Evolutionary conservation across 805 yeast species (phyloP), one percentile per base, ranked within the genome.

Genomic region (Peterozyma xylosa): DNA sequence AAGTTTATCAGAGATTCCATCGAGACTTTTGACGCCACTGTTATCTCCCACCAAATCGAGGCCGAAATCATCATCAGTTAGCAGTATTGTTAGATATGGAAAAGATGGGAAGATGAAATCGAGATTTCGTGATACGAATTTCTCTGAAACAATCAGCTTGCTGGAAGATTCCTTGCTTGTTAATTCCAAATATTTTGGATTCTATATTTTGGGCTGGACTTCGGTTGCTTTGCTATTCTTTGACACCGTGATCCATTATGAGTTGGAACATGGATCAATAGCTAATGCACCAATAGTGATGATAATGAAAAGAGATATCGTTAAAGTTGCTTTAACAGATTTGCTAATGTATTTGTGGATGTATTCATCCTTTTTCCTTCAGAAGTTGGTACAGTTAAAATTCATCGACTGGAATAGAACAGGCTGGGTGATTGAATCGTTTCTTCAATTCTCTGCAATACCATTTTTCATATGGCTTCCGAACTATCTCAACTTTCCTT

Each of bases 191-290:
- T 89, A 86, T 58, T 79, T 76, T 52, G 98, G 98, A 2, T 73
- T 93, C 47, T 91, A 80, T 59, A 82, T 87, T 5, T 72, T 89
- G 40, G 78, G 80, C 49, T 87, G 96, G 96, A 64, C 86, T 43
- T 74, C 76, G 5, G 73, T 80, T 5, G 80, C 74, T 21, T 68
- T 82, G 45, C 58, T 73, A 34, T 72, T 78, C 45, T 53, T 79
- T 30, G 77, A 78, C 46, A 72, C 73, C 16, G 53, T 80, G 9
- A 64, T 80, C 14, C 73, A 78, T 46, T 76, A 82, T 50, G 74
- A 74, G 53, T 48, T 73, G 11, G 58, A 59, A 29, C 57, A 71
- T 21, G 77, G 80, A 9, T 50, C 64, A 9, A 34, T 76, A 9
- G 57, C 70, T 40, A 67, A 75, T 27, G 74, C 80, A 29, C 76